Base-by-base conservation (phyloP, 345 rosid species). In the Raphanus raphanistrum region DNA sequence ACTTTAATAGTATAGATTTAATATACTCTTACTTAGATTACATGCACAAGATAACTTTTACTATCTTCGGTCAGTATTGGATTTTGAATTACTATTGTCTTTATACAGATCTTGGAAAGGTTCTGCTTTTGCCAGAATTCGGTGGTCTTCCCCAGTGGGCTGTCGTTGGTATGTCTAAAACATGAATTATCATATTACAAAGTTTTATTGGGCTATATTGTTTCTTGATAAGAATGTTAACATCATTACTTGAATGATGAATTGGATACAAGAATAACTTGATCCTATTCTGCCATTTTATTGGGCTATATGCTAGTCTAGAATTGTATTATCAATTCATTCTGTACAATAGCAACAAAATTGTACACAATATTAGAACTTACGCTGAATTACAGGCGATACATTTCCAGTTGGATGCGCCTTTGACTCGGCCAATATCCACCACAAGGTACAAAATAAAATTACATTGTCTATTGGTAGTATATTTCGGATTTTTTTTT, bases 91-190 rank as follows among this genome's bases (percentile, higher is more conserved):
- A 54, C 21, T 3, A 11, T n/a, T 31, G 1, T 25, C 33, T 52
- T 45, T 36, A 15, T 62, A 1, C 72, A 83, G 84, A 84, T 81
- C 86, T 84, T 48, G 98, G 96, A 67, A 92, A 92, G 78, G 92
- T 92, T 70, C 90, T 90, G 2, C 79, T 82, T 57, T 91, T 80
- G 12, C 96, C 98, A 3, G 81, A 84, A 45, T 92, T 90, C 61
- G 98, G 96, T 63, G 84, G 64, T 59, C 96, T 89, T 70, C 92
- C 96, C 54, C 96, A 90, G 28, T 92, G 96, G 96, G 94, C 94
- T 63, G 96, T 90, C 33, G 96, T 89, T 31, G 96, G 97, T 89
- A 50, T 60, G 81, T 78, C 27, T 16, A 25, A 60, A 10, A 64
- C 25, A 41, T 32, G 25, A 52, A 55, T 70, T 27, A 63, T 4